Evolutionary conservation across 2,329 filamentous ascomycete species (phyloP).

Genomic region (Uncinocarpus reesii): DNA sequence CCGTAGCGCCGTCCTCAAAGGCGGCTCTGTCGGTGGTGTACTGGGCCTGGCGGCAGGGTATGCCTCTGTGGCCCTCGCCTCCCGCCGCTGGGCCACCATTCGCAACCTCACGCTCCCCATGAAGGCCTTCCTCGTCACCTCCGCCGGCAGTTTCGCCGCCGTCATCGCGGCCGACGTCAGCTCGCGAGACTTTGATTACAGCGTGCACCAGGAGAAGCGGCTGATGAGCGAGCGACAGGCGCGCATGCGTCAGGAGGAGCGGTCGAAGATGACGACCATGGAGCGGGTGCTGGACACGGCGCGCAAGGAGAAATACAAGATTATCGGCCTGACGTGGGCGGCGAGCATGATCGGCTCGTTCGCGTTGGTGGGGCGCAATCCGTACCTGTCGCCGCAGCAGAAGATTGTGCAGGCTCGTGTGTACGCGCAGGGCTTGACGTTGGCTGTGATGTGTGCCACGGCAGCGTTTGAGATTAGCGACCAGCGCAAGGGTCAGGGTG

Average conservation of each 20-base stretch:
- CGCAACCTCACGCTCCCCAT: conserved; percentile 76
- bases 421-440: conserved; percentile 80
- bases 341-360: conserved; percentile 68
- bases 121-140: conserved; percentile 80
- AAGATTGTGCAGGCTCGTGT: conserved; percentile 92
- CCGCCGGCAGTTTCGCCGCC: conserved; percentile 68
- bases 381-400: conserved; percentile 62
- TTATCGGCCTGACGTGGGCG: conserved; percentile 74
- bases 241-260: conserved; percentile 46
- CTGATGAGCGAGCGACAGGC: conserved; percentile 56
- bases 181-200: conserved; percentile 60
- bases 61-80: conserved; percentile 57
- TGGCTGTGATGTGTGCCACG: conserved; percentile 71
- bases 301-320: conserved; percentile 69
- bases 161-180: conserved; percentile 76
- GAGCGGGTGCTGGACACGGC: conserved; percentile 63
- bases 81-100: conserved; percentile 65
- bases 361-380: conserved; percentile 65
- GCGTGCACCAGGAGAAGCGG: conserved; percentile 55
- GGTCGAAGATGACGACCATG: conserved; percentile 45
- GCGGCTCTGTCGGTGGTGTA: conserved; percentile 63
- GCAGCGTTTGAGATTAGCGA: conserved; percentile 76
- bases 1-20: conserved; percentile 59
- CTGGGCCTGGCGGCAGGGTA: conserved; percentile 58
- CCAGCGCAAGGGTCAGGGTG: conserved; percentile 55